Evolutionary conservation across 257 asterid genomes (phyloP).

Genomic region (Eustoma russellianum): DNA sequence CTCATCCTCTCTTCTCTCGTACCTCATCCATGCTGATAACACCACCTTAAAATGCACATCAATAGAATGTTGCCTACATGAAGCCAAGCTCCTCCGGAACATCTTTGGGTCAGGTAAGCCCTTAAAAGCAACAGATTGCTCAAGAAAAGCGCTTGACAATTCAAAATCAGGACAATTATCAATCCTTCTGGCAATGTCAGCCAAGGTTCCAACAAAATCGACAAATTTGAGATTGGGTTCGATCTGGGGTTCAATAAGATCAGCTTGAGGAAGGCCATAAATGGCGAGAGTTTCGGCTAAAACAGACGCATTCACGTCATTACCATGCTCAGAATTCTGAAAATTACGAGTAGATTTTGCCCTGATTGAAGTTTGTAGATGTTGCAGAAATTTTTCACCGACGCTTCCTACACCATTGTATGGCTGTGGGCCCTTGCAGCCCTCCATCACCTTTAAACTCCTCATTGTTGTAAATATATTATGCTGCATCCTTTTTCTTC

Average conservation of each 20-base stretch:
- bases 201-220: conserved; percentile 55
- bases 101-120: conserved; percentile 76
- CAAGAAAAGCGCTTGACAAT: conserved; percentile 50
- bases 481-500: conserved; percentile 64
- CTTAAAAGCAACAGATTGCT: conserved; percentile 68
- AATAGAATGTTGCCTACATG: conserved; percentile 71
- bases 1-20: conserved; percentile 86
- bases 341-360: conserved; percentile 49
- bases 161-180: conserved; percentile 44
- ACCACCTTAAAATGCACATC: conserved; percentile 92
- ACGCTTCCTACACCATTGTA: conserved; percentile 40
- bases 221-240: conserved; percentile 65
- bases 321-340: conserved; percentile 36
- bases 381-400: conserved; percentile 62
- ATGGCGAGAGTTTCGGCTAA: conserved; percentile 52
- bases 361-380: conserved; percentile 62
- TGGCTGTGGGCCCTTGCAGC: conserved; percentile 57
- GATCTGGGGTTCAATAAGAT: conserved; percentile 73
- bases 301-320: conserved; percentile 22
- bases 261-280: conserved; percentile 69
- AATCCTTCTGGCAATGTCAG: conserved; percentile 48
- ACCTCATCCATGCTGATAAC: conserved; percentile 90
- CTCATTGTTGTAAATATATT: conserved; percentile 65
- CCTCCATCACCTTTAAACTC: conserved; percentile 72
- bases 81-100: conserved; percentile 71